Evolutionary conservation across 2,329 filamentous ascomycete species (phyloP).

Genomic region (Cucurbitaria berberidis): DNA sequence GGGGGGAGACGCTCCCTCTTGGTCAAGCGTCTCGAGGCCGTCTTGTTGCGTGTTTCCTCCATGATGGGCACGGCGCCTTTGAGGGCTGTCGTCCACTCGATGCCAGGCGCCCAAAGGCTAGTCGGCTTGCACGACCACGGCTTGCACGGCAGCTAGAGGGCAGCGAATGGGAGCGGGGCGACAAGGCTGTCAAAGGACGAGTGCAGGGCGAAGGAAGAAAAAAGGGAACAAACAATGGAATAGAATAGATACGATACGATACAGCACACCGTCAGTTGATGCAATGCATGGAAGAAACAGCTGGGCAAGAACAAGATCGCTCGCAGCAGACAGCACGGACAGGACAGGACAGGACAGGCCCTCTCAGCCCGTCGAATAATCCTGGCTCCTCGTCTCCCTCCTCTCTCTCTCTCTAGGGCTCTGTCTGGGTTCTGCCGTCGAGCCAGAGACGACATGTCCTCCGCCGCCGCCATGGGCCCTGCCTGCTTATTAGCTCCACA

Average conservation of each 20-base stretch:
- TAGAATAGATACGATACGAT: too few relatives aligned
- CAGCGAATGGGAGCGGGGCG: neutral
- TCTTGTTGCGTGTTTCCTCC: constrained; percentile 23
- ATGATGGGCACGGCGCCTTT: constrained; percentile 5
- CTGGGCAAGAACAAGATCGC: neutral
- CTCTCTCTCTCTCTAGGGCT: too few relatives aligned
- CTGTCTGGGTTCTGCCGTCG: neutral
- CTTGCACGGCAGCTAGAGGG: neutral
- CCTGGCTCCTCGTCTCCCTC: neutral
- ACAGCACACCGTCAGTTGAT: too few relatives aligned
- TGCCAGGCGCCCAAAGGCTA: neutral
- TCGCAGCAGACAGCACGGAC: constrained; percentile 8
- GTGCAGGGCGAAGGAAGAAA: neutral
- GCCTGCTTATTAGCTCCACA: constrained; percentile 2
- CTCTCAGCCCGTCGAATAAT: neutral
- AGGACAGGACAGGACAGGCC: neutral
- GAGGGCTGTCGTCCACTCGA: neutral
- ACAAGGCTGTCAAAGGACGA: neutral
- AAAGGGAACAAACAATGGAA: neutral
- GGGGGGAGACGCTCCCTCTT: constrained; percentile 28
- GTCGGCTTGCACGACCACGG: constrained; percentile 1
- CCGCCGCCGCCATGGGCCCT: neutral
- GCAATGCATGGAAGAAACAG: neutral
- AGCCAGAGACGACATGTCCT: neutral
- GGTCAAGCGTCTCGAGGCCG: constrained; percentile 18